These are phyloP conservation scores for Didymella sp. DNA, from an alignment of 2,329 filamentous ascomycete species.

Conservation along the genomic window DNA sequence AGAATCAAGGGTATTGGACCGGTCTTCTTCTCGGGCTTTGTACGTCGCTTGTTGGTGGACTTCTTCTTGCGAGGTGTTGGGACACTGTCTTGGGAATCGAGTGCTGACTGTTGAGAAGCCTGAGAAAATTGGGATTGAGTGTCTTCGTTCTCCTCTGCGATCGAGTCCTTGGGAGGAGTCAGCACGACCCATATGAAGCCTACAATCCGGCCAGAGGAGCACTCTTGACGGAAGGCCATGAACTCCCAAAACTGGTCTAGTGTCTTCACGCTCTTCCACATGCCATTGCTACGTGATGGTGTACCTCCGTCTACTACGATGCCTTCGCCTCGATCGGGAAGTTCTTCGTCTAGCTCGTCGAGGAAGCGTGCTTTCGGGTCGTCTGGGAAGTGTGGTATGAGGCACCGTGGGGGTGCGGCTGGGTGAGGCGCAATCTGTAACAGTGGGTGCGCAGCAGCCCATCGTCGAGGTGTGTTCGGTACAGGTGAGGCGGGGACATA, in stretches of 20 bases:
- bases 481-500: constrained; percentile 70
- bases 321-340: constrained; percentile 60
- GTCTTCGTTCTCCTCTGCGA: constrained; percentile 43
- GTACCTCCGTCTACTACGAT: constrained; percentile 50
- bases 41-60: constrained; percentile 23
- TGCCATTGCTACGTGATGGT: constrained; percentile 63
- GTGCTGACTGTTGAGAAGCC: constrained; percentile 28
- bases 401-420: constrained; percentile 76
- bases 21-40: constrained; percentile 42
- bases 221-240: constrained; percentile 97
- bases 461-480: constrained; percentile 50
- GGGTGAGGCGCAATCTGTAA: constrained; percentile 73
- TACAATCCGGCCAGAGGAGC: constrained; percentile 87
- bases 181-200: constrained; percentile 96
- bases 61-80: constrained; percentile 26
- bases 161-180: constrained; percentile 60
- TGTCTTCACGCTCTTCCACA: constrained; percentile 83
- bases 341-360: constrained; percentile 85
- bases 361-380: constrained; percentile 93
- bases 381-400: constrained; percentile 91
- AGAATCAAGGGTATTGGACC: constrained; percentile 69
- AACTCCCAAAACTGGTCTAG: constrained; percentile 98
- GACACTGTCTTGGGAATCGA: constrained; percentile 26
- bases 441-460: constrained; percentile 71
- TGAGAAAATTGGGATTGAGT: constrained; percentile 35